These are phyloP conservation scores for Barnettozyma wickerhamii DNA, from an alignment of 805 yeast species.

Conservation along the genomic window DNA sequence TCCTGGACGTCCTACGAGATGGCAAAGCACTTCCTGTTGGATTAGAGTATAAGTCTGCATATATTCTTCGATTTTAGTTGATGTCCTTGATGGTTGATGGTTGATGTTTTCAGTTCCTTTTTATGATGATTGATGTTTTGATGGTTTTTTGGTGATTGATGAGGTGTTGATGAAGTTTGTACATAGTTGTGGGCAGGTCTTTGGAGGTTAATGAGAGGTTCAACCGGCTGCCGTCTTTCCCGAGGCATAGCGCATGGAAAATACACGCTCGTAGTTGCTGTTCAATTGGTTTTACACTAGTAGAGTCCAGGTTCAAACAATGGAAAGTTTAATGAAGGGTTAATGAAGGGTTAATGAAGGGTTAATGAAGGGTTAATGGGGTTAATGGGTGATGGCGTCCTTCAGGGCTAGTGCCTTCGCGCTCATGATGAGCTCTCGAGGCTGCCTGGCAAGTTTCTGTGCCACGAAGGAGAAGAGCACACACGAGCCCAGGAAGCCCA, in stretches of 20 bases:
- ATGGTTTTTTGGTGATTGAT: too few species aligned
- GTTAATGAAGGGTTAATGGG: neutral
- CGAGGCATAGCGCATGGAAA: too few species aligned
- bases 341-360: too few species aligned
- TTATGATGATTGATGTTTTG: too few species aligned
- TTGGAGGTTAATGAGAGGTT: neutral
- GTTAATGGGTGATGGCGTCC: constrained; percentile 16
- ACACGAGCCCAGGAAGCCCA: constrained; percentile 80
- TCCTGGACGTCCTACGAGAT: constrained; percentile 98
- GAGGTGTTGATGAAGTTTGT: neutral
- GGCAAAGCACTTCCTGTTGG: constrained; percentile 59
- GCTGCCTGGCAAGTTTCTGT: constrained; percentile 39
- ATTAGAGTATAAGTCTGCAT: constrained; percentile 2
- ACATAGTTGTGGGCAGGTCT: neutral
- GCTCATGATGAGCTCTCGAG: constrained; percentile 21
- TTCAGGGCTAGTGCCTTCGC: constrained; percentile 21
- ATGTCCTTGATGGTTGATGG: neutral
- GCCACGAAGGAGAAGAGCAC: constrained; percentile 78
- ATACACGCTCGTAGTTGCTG: too few species aligned
- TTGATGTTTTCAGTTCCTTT: neutral
- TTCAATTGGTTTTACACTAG: too few species aligned
- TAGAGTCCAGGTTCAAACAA: too few species aligned
- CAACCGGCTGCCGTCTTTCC: too few species aligned
- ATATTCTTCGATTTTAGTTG: neutral
- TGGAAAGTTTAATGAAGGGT: too few species aligned